Conservation (phyloP, 2,329 filamentous ascomycete genomes). For the Ceratocystis huliohia region DNA sequence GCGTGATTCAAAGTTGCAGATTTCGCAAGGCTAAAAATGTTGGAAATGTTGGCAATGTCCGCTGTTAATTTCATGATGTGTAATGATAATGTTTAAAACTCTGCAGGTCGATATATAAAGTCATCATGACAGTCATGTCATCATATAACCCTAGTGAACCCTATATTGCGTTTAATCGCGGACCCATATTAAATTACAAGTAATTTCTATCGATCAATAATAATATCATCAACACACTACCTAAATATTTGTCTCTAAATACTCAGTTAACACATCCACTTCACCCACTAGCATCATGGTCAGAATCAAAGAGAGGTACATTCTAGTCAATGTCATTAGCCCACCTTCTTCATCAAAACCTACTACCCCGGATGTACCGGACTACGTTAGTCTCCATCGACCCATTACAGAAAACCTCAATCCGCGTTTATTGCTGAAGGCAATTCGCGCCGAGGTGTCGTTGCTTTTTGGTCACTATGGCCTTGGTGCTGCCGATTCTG, state of each 20-base stretch:
- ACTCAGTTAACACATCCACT: neutral
- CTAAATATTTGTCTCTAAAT: neutral
- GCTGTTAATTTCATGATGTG: neutral
- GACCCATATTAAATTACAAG: neutral
- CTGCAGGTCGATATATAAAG: neutral
- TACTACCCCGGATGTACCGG: slow-evolving; percentile 33
- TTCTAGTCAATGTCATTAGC: slow-evolving; percentile 89
- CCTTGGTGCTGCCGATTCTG: slow-evolving; percentile 56
- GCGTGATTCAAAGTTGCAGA: neutral
- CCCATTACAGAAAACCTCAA: slow-evolving; percentile 64
- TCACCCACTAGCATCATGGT: slow-evolving; percentile 47
- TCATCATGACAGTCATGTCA: too few species aligned
- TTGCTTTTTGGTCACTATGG: slow-evolving; percentile 83
- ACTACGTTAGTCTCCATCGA: slow-evolving; percentile 61
- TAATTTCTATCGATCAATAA: slow-evolving; percentile 12
- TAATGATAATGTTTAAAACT: neutral
- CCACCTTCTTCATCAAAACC: slow-evolving; percentile 40
- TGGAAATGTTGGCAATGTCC: neutral
- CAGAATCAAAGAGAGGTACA: slow-evolving; percentile 87
- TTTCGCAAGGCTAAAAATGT: neutral
- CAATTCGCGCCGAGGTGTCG: slow-evolving; percentile 57
- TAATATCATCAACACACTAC: too few species aligned
- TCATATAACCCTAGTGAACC: neutral
- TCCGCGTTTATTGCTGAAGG: slow-evolving; percentile 49
- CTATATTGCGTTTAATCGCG: too few species aligned